Evolutionary conservation across 768 basidiomycete species (phyloP).

Genomic region (Crassisporium funariophilum): DNA sequence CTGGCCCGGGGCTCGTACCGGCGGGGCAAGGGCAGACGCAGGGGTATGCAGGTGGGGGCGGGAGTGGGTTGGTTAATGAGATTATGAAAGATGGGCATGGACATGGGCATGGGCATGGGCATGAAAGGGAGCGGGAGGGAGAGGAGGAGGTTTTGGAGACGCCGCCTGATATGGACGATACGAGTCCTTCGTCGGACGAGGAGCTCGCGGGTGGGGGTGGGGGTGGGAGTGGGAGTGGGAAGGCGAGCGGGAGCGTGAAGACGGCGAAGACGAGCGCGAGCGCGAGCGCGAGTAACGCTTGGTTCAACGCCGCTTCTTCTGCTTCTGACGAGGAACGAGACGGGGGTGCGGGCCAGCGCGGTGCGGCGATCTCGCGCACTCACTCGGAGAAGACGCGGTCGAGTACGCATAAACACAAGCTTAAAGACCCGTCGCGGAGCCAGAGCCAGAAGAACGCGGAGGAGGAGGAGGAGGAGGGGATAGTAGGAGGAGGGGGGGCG

Average conservation of each 20-base stretch:
- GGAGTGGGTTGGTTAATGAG: conserved; percentile 33
- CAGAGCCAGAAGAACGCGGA: too few species aligned
- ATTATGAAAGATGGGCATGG: conserved; percentile 31
- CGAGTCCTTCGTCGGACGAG: background rate
- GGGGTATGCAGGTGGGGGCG: conserved; percentile 10
- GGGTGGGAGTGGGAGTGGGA: conserved; percentile 1
- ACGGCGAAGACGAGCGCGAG: conserved; percentile 6
- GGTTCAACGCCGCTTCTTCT: too few species aligned
- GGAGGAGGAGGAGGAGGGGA: too few species aligned
- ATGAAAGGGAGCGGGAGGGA: background rate
- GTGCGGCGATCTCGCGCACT: conserved; percentile 16
- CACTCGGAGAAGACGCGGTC: too few species aligned
- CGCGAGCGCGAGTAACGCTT: background rate
- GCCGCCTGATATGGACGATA: background rate
- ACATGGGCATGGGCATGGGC: too few species aligned
- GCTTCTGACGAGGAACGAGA: background rate
- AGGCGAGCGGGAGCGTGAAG: conserved; percentile 1
- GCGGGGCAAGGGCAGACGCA: too few species aligned
- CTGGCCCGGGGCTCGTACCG: conserved; percentile 1
- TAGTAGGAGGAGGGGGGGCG: too few species aligned
- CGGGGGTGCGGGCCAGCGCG: too few species aligned
- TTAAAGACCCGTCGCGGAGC: too few species aligned
- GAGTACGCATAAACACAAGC: too few species aligned
- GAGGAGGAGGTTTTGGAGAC: background rate
- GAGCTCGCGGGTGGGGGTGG: background rate